Percentiles rank a stretch among this genome's conserved stretches.
Conservation (phyloP, 257 asterid genomes). For the Paulownia fortunei region DNA sequence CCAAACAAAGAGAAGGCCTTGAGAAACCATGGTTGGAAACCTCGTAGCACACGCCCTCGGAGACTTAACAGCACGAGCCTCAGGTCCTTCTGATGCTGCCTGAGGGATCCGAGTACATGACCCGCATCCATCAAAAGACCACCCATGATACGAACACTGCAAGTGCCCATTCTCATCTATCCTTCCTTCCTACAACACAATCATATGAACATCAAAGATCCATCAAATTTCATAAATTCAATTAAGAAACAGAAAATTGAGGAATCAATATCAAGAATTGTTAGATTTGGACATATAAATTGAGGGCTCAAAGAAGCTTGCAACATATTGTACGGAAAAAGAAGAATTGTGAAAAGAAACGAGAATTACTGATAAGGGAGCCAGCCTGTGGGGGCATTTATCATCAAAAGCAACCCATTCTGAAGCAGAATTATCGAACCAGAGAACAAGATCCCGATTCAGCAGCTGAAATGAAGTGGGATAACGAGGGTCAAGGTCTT, state of each 20-base stretch:
- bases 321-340: not conserved
- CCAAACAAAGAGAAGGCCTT: slow-evolving; percentile 98
- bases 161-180: slow-evolving; percentile 95
- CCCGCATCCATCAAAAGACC: slow-evolving; percentile 97
- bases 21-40: slow-evolving; percentile 94
- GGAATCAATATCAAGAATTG: not conserved
- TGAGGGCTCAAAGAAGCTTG: not conserved
- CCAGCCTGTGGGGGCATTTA: slow-evolving; percentile 97
- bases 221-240: not conserved
- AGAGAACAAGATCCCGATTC: slow-evolving; percentile 88
- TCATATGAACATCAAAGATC: not conserved
- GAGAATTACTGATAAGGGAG: slow-evolving; percentile 82
- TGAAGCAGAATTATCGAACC: slow-evolving; percentile 80
- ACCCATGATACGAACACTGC: slow-evolving; percentile 98
- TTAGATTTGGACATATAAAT: not conserved
- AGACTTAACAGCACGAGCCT: slow-evolving; percentile 78
- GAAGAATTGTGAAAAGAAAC: not conserved
- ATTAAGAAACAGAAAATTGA: not conserved
- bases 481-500: slow-evolving; percentile 79
- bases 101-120: slow-evolving; percentile 93
- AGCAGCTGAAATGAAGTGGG: slow-evolving; percentile 96
- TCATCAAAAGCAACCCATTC: slow-evolving; percentile 96
- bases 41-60: slow-evolving; percentile 90
- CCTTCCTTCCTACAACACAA: slow-evolving; percentile 83
- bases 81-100: slow-evolving; percentile 92